Conservation (phyloP, 78 protist species). For the Neovahlkampfia damariscottae region DNA sequence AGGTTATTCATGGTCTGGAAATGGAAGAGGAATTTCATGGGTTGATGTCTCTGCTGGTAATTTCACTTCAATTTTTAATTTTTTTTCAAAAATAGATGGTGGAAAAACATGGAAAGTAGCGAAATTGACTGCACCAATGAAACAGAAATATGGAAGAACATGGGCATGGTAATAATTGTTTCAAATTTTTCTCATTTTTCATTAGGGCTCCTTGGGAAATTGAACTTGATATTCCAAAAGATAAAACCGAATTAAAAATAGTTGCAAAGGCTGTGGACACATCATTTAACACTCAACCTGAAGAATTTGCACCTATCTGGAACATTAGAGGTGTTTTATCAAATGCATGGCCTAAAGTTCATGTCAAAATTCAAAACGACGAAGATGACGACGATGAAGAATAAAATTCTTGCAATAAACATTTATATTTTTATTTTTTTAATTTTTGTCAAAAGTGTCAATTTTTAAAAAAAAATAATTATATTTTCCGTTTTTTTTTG, state of each 20-base stretch:
- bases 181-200: no score
- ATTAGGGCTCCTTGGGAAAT: constrained; percentile 54
- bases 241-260: neutral
- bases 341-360: constrained; percentile 54
- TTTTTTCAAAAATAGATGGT: constrained; percentile 14
- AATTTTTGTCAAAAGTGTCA: no score
- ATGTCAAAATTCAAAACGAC: neutral
- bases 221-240: neutral
- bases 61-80: constrained; percentile 49
- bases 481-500: no score
- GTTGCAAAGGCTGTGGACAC: constrained; percentile 29
- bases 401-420: no score
- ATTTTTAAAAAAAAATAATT: no score
- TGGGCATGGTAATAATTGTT: no score
- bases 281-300: constrained; percentile 64
- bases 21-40: constrained; percentile 74
- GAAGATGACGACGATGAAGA: no score
- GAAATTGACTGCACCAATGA: neutral
- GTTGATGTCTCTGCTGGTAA: constrained; percentile 76
- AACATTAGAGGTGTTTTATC: constrained; percentile 64
- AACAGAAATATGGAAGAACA: constrained; percentile 16
- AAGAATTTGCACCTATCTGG: constrained; percentile 42
- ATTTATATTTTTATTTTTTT: no score
- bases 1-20: constrained; percentile 72
- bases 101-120: neutral